Base-by-base conservation (phyloP, 2,329 filamentous ascomycete genomes). In the Claviceps monticola region DNA sequence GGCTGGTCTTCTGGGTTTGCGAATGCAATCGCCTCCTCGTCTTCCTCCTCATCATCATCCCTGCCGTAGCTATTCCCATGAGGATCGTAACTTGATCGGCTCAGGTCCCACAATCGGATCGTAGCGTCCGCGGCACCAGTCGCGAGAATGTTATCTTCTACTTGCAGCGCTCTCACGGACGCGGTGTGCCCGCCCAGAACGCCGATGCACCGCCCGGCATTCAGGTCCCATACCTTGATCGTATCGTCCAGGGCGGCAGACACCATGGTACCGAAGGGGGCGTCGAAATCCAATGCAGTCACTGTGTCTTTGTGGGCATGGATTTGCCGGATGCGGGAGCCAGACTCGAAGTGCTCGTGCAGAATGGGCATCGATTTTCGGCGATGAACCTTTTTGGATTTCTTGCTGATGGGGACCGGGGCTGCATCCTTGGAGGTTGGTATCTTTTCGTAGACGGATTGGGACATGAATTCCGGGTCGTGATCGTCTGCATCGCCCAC, bases 101-200 rank as follows among this genome's bases (percentile, higher is more conserved):
- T 95, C 45, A 98, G 71, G 70, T 98, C 93, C 93, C 93, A 98
- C 16, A 98, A 72, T 51, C 87, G 83, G 60, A 98, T 93, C 1
- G 89, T 94, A 3, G 93, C 93, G 64, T 98, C 93, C 75, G 90
- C 86, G 2, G 88, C 95, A 17, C 93, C 93, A 1, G 93, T 97
- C 5, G 90, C 91, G 29, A 96, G 82, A 56, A 97, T 85, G 64
- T 95, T 96, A 64, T 97, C 91, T 64, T 96, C 88, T 1, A 98
- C 87, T 64, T 98, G 93, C 47, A 98, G 72, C 54, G 91, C 82
- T 51, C 91, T 81, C 21, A 98, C 93, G 0, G 93, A 97, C 7
- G 91, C 93, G 14, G 94, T 85, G 67, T 98, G 93, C 1, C 93
- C 93, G 66, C 97, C 93, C 34, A 98, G 75, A 60, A 87, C 74